phyloP scores from a whole-genome alignment of 164 flowering plant species.

The Vitis rotundifolia region DNA sequence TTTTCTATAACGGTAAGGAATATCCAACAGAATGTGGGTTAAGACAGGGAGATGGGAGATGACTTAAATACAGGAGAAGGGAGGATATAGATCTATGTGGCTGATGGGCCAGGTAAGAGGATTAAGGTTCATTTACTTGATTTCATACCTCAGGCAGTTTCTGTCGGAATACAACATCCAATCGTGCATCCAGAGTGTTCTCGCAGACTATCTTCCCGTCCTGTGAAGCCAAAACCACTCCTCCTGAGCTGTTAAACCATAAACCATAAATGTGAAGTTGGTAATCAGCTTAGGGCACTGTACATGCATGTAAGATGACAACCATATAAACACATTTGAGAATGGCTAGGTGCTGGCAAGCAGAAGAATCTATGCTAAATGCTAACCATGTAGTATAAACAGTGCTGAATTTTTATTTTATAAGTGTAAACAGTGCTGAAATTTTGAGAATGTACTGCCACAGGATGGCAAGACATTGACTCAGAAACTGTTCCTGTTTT shows the following conservation, averaged over 20 bases:
- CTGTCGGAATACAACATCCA: conserved; percentile 56
- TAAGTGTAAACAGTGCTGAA: background rate
- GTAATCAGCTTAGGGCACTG: no score
- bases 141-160: conserved; percentile 62
- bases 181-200: conserved; percentile 63
- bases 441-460: background rate
- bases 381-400: background rate
- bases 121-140: background rate
- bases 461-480: no score
- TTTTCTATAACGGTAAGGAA: no score
- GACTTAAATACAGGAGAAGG: no score
- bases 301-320: no score
- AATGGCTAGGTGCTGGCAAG: background rate
- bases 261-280: background rate
- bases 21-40: no score
- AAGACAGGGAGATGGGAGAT: no score
- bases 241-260: conserved; percentile 43
- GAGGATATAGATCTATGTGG: background rate
- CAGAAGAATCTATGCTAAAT: background rate
- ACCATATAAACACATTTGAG: no score
- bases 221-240: conserved; percentile 64
- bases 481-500: no score
- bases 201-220: conserved; percentile 74
- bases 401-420: no score
- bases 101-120: background rate